These are phyloP conservation scores for Penicillium sp. DNA, from an alignment of 2,329 filamentous ascomycete genomes.

Conservation along the genomic window DNA sequence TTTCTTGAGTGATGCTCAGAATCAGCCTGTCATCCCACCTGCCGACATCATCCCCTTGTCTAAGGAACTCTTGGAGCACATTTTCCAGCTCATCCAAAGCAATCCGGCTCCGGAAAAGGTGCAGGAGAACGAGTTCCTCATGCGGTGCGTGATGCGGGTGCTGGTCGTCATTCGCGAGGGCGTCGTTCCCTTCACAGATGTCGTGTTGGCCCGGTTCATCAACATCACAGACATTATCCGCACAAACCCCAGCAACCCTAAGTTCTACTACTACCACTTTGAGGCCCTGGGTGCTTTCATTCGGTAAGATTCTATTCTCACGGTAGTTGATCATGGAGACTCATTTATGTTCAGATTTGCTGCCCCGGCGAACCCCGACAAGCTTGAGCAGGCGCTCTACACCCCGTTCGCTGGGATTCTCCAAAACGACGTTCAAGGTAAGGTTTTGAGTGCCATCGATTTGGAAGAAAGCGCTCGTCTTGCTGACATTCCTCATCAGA, in stretches of 20 bases:
- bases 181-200: constrained; percentile 66
- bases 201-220: constrained; percentile 75
- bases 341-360: constrained; percentile 47
- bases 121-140: constrained; percentile 97
- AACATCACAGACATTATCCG: constrained; percentile 88
- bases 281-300: constrained; percentile 89
- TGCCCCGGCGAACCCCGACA: constrained; percentile 61
- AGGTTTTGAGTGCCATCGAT: constrained; percentile 12
- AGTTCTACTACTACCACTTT: constrained; percentile 98
- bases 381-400: constrained; percentile 76
- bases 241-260: constrained; percentile 90
- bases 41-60: constrained; percentile 73
- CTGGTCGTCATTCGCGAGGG: constrained; percentile 88
- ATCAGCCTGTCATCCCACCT: constrained; percentile 72
- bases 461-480: not conserved
- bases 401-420: constrained; percentile 75
- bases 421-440: constrained; percentile 72
- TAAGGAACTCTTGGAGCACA: constrained; percentile 78
- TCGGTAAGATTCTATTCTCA: constrained; percentile 41
- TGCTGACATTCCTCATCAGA: constrained; percentile 50
- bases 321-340: not conserved
- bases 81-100: constrained; percentile 86
- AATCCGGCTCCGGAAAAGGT: constrained; percentile 82
- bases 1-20: constrained; percentile 69
- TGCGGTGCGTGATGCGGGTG: constrained; percentile 98